phyloP scores from a whole-genome alignment of 179 eudicot species.

The Vitellaria paradoxa region DNA sequence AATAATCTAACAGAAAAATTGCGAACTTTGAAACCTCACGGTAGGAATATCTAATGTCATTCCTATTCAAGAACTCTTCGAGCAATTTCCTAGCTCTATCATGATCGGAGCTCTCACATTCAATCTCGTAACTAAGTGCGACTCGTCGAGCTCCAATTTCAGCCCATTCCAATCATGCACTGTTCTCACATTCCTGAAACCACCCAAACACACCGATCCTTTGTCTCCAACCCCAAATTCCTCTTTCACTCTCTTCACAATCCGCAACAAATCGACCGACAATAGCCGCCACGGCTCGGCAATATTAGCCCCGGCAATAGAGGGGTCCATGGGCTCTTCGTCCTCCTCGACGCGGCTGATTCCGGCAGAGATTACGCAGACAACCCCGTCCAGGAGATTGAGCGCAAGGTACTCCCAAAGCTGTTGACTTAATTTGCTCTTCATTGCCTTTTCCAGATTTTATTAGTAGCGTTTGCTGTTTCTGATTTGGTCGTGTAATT shows the following conservation, averaged over 20 bases:
- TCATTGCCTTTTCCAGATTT: slow-evolving; percentile 6
- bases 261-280: slow-evolving; percentile 21
- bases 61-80: too few species aligned
- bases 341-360: too few species aligned
- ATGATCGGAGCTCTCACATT: slow-evolving; percentile 54
- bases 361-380: too few species aligned
- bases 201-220: slow-evolving; percentile 49
- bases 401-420: slow-evolving; percentile 61
- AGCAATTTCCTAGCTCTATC: too few species aligned
- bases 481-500: neutral
- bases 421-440: slow-evolving; percentile 5
- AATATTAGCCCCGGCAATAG: slow-evolving; percentile 38
- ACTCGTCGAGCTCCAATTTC: slow-evolving; percentile 61
- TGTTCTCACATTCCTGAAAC: slow-evolving; percentile 65
- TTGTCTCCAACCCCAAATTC: slow-evolving; percentile 25
- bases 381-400: slow-evolving; percentile 79
- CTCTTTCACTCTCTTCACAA: slow-evolving; percentile 34
- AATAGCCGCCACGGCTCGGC: slow-evolving; percentile 48
- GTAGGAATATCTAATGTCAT: neutral
- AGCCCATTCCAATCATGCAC: slow-evolving; percentile 43
- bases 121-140: slow-evolving; percentile 49
- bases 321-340: slow-evolving; percentile 53
- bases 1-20: too few species aligned
- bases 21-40: neutral
- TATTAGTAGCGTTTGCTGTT: neutral